Base-by-base conservation (phyloP, 306 rosid species). In the Ziziphus jujuba region DNA sequence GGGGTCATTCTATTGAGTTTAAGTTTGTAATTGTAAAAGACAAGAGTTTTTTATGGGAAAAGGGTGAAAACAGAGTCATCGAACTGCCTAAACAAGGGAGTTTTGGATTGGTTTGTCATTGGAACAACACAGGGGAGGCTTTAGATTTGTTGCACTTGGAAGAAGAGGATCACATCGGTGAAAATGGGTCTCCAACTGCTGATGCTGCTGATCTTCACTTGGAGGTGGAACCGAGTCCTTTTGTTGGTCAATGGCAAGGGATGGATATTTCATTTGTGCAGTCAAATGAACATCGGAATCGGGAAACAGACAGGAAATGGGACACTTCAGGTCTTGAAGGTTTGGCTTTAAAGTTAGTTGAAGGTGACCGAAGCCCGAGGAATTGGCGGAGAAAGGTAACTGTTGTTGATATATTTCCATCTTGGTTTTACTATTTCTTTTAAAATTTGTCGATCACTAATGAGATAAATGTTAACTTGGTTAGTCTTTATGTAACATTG, bases 201-300 rank as follows among this genome's bases (percentile, higher is more conserved):
- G 52, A 51, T 38, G 59, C 55, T 78, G 73, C 67, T 66, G 14
- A 75, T 73, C 58, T 22, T 73, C 57, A 24, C 58, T 57, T 54
- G 33, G 90, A 77, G 11, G 81, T n/a, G 38, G 84, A 56, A 75
- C 48, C 81, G 28, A 93, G 96, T 75, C 90, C 97, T 77, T 93
- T 93, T 77, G 97, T 93, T 16, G 98, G 87, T 54, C 86, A 90
- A 67, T 93, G 98, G 98, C 90, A 88, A 71, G 98, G 98, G 58
- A 83, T 84, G 66, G 24, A 75, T 56, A 59, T 70, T 59, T 84
- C 96, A 47, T 93, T 93, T 75, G 88, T 86, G 97, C 81, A 14
- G 63, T 83, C 97, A 40, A 90, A 86, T 63, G 83, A 93, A 49
- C 96, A 86, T 74, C 61, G 57, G 6, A 40, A 11, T 65, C 84